Conservation (phyloP, 805 yeast genomes). For the Suhomyces sp. region DNA sequence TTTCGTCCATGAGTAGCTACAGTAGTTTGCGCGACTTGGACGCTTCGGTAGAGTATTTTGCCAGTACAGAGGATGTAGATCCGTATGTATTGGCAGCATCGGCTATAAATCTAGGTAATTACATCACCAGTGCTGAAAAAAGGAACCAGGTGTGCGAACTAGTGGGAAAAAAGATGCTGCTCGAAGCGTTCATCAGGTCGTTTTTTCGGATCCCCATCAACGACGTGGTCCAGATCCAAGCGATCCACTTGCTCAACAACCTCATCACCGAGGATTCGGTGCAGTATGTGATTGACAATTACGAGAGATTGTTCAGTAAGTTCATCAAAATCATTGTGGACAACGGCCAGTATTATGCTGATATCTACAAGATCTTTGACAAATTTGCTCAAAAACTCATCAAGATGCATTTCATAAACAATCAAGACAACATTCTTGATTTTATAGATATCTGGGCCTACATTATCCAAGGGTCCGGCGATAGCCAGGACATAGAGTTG, state of each 20-base stretch:
- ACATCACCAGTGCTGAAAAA: conserved; percentile 20
- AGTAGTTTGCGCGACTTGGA: conserved; percentile 19
- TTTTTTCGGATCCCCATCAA: conserved; percentile 21
- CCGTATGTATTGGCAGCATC: conserved; percentile 29
- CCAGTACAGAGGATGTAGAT: conserved; percentile 9
- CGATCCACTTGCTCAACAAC: conserved; percentile 34
- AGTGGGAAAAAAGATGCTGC: conserved; percentile 3
- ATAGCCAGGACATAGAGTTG: conserved; percentile 20
- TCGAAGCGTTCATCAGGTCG: conserved; percentile 15
- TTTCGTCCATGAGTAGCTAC: conserved; percentile 31
- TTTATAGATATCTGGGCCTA: conserved; percentile 12
- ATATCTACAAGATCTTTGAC: conserved; percentile 25
- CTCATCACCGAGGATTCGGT: conserved; percentile 16
- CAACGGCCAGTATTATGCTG: conserved; percentile 34
- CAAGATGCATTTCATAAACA: conserved; percentile 13
- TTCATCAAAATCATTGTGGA: conserved; percentile 30
- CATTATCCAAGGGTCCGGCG: conserved; percentile 6
- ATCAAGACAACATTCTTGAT: conserved; percentile 7
- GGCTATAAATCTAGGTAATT: conserved; percentile 37
- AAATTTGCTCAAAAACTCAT: conserved; percentile 23
- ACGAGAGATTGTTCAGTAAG: conserved; percentile 10
- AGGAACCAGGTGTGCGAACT: conserved; percentile 12
- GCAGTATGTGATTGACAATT: conserved; percentile 12
- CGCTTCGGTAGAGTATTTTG: conserved; percentile 13
- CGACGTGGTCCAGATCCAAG: conserved; percentile 38